These are phyloP conservation scores for Teratosphaeria epicoccoides DNA, from an alignment of 2,329 filamentous ascomycete genomes.

Conservation along the genomic window DNA sequence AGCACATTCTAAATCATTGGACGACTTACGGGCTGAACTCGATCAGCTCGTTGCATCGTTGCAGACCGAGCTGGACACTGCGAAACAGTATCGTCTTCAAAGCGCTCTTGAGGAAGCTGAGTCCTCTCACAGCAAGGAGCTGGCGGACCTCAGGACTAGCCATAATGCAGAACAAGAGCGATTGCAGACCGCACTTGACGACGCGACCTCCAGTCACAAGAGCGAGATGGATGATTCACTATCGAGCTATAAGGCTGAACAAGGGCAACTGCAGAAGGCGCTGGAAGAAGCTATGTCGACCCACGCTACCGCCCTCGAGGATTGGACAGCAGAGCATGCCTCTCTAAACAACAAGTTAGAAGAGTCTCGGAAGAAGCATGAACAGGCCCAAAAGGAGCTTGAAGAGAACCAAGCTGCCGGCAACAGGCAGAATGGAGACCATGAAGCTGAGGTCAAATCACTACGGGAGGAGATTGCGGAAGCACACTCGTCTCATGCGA, in stretches of 20 bases:
- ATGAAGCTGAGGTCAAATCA: background rate
- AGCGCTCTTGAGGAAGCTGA: background rate
- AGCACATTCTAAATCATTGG: background rate
- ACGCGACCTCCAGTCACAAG: too few relatives aligned
- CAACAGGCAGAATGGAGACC: background rate
- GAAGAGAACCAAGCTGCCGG: background rate
- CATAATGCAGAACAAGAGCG: background rate
- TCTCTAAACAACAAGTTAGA: background rate
- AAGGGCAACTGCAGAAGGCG: background rate
- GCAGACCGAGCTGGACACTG: background rate
- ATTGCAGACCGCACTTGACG: too few relatives aligned
- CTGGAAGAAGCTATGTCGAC: background rate
- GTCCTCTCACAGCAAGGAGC: background rate
- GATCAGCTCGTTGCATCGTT: background rate
- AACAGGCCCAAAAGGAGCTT: background rate
- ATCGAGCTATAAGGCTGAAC: background rate
- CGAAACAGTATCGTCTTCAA: background rate
- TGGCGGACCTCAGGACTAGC: background rate
- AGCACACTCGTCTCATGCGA: background rate
- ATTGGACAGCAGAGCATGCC: background rate
- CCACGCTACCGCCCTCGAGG: background rate
- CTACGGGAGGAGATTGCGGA: background rate
- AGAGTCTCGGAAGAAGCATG: background rate
- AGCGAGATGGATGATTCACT: too few relatives aligned
- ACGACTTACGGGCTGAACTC: constrained; percentile 3